These are phyloP conservation scores for Arbutus unedo DNA, from an alignment of 148 eudicot species.

Conservation along the genomic window DNA sequence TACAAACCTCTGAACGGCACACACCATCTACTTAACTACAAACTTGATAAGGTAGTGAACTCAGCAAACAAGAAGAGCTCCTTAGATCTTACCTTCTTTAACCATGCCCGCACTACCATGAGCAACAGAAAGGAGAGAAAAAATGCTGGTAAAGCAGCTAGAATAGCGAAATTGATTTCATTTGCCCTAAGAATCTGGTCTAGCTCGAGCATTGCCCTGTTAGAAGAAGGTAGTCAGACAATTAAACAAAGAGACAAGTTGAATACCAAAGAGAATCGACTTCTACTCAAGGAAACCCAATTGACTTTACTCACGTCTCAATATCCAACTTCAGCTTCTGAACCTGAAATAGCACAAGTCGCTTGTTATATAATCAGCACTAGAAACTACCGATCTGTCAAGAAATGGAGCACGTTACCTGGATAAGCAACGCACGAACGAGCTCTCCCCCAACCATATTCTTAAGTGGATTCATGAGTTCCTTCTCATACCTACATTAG, in stretches of 20 bases:
- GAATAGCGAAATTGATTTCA: slow-evolving; percentile 94
- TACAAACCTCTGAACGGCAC: neutral
- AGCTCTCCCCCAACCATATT: slow-evolving; percentile 87
- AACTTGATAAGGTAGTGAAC: neutral
- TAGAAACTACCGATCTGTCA: neutral
- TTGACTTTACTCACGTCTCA: slow-evolving; percentile 71
- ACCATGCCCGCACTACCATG: slow-evolving; percentile 80
- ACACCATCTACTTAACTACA: neutral
- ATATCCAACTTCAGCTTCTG: slow-evolving; percentile 97
- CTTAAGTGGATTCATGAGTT: slow-evolving; percentile 83
- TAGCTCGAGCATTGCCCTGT: slow-evolving; percentile 98
- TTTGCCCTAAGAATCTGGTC: slow-evolving; percentile 98
- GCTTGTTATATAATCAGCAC: slow-evolving; percentile 24
- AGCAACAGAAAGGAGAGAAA: slow-evolving; percentile 51
- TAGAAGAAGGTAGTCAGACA: slow-evolving; percentile 20
- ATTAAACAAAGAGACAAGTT: slow-evolving; percentile 5
- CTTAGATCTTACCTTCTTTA: slow-evolving; percentile 60
- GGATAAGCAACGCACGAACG: slow-evolving; percentile 90
- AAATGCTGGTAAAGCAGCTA: slow-evolving; percentile 97
- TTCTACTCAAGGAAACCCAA: neutral
- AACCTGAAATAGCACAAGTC: slow-evolving; percentile 47
- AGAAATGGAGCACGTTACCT: slow-evolving; percentile 44
- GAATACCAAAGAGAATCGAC: slow-evolving; percentile 13
- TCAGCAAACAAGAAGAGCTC: neutral
- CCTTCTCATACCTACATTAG: slow-evolving; percentile 78